These are phyloP conservation scores for Phyllosticta paracitricarpa DNA, from an alignment of 2,329 filamentous ascomycete genomes.

Conservation along the genomic window DNA sequence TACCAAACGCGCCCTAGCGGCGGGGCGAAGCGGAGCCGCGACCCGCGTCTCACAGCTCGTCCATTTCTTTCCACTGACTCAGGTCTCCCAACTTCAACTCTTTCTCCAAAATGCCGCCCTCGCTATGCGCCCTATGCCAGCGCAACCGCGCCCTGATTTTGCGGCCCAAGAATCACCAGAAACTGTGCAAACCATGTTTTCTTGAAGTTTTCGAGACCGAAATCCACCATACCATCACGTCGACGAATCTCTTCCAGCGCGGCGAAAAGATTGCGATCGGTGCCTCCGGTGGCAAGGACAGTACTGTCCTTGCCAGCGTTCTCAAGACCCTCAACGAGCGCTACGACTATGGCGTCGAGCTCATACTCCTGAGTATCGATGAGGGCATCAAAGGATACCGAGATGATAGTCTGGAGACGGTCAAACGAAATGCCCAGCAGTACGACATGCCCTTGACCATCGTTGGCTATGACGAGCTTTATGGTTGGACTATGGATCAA, in stretches of 20 bases:
- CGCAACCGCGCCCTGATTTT: slow-evolving; percentile 76
- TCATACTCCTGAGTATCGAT: slow-evolving; percentile 84
- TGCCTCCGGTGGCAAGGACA: slow-evolving; percentile 94
- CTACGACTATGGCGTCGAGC: slow-evolving; percentile 73
- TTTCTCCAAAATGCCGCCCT: slow-evolving; percentile 56
- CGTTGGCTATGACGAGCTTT: slow-evolving; percentile 84
- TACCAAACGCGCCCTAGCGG: neutral
- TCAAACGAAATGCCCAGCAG: slow-evolving; percentile 84
- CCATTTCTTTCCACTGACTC: slow-evolving; percentile 4
- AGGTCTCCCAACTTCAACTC: slow-evolving; percentile 1
- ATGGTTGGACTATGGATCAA: slow-evolving; percentile 99
- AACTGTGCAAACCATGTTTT: slow-evolving; percentile 86
- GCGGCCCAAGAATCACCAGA: slow-evolving; percentile 87
- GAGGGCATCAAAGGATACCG: slow-evolving; percentile 96
- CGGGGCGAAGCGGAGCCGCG: neutral
- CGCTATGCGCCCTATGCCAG: slow-evolving; percentile 66
- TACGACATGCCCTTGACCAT: slow-evolving; percentile 90
- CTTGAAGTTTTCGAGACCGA: slow-evolving; percentile 81
- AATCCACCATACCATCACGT: slow-evolving; percentile 82
- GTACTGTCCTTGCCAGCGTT: slow-evolving; percentile 87
- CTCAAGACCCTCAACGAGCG: slow-evolving; percentile 90
- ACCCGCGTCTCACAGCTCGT: neutral
- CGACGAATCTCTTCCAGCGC: slow-evolving; percentile 66
- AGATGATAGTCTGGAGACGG: slow-evolving; percentile 91
- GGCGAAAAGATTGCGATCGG: slow-evolving; percentile 90